A percentile compares a stretch with the other conserved stretches of the same genome.
Evolutionary conservation across 345 rosid genomes (phyloP).

Genomic region (Psidium friedrichsthalianum): DNA sequence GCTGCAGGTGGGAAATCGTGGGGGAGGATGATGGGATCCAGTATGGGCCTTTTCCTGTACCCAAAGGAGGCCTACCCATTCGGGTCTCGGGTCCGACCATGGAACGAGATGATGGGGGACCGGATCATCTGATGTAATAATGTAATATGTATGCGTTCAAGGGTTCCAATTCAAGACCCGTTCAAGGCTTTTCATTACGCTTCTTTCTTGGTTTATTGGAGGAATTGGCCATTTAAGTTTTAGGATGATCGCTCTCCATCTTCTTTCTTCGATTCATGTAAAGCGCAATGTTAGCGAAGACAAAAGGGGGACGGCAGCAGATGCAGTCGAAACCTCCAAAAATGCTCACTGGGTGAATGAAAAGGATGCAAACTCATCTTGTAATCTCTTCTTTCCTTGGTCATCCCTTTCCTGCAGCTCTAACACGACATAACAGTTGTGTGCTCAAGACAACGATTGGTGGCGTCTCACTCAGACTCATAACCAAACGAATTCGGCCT

Average conservation of each 20-base stretch:
- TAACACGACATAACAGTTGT: neutral
- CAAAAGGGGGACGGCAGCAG: too few relatives aligned
- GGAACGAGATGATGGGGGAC: neutral
- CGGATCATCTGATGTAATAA: neutral
- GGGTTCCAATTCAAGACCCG: neutral
- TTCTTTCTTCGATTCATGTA: neutral
- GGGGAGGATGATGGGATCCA: constrained; percentile 75
- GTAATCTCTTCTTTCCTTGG: neutral
- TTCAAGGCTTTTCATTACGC: neutral
- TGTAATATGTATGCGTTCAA: neutral
- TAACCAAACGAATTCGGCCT: neutral
- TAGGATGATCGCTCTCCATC: neutral
- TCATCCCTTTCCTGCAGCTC: neutral
- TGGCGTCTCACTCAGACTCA: neutral
- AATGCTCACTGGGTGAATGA: neutral
- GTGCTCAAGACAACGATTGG: neutral
- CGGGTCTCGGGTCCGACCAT: constrained; percentile 18
- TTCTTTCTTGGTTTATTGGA: neutral
- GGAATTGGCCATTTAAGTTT: neutral
- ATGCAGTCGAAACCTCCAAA: neutral
- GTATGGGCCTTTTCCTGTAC: constrained; percentile 91
- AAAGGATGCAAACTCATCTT: neutral
- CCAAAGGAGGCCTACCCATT: constrained; percentile 74
- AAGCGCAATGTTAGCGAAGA: too few relatives aligned
- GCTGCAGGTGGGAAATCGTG: constrained; percentile 64